A percentile compares a stretch with the other conserved stretches of the same genome.
phyloP scores from a whole-genome alignment of 495 filamentous ascomycete genomes.

The Pseudotulostoma volvatum region DNA sequence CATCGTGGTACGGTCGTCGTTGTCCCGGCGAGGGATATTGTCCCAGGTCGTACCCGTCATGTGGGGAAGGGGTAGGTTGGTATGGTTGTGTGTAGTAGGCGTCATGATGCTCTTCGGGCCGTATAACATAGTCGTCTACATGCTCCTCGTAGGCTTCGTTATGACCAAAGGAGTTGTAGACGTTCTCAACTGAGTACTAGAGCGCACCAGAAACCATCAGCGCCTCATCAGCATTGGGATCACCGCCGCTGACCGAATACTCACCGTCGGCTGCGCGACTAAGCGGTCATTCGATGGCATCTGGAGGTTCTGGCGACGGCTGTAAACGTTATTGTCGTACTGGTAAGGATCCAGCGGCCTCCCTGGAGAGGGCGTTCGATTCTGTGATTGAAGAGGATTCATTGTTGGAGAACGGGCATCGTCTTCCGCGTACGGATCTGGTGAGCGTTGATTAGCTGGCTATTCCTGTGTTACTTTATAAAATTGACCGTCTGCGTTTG shows the following conservation, averaged over 20 bases:
- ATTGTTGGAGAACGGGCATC: conserved; percentile 39
- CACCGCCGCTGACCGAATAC: too few relatives aligned
- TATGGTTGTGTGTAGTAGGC: conserved; percentile 74
- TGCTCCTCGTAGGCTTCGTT: conserved; percentile 47
- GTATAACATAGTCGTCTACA: conserved; percentile 43
- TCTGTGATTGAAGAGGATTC: conserved; percentile 37
- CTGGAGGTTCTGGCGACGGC: conserved; percentile 36
- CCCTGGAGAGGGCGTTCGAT: conserved; percentile 36
- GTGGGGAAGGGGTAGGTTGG: conserved; percentile 37
- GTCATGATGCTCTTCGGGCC: conserved; percentile 73
- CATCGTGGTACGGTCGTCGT: conserved; percentile 38
- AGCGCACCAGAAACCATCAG: conserved; percentile 4
- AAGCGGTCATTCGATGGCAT: conserved; percentile 59
- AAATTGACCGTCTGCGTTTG: conserved; percentile 3
- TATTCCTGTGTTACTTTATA: conserved; percentile 7
- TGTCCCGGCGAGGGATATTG: conserved; percentile 34
- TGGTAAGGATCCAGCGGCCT: conserved; percentile 52
- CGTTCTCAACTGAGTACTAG: conserved; percentile 66
- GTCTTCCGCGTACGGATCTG: conserved; percentile 40
- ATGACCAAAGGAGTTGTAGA: conserved; percentile 52
- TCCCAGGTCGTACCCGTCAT: conserved; percentile 39
- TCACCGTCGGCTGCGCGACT: conserved; percentile 55
- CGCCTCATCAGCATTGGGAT: too few relatives aligned
- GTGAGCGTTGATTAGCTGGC: neutral
- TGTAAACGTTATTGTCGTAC: conserved; percentile 50